A percentile compares a stretch with the other conserved stretches of the same genome.
Conservation (phyloP, 306 rosid species). For the Quercus aquifolioides region DNA sequence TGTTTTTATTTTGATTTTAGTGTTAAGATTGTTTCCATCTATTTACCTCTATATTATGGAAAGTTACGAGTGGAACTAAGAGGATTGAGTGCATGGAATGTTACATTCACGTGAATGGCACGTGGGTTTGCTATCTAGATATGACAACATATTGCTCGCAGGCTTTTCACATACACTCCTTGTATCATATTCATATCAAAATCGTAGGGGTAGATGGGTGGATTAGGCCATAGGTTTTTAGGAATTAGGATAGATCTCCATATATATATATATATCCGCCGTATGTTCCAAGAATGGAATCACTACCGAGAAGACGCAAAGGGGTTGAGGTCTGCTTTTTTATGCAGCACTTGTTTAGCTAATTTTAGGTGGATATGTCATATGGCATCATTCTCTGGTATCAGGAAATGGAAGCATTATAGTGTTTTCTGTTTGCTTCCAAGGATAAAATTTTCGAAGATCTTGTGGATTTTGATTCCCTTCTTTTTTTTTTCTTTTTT, state of each 20-base stretch:
- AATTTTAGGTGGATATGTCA: neutral
- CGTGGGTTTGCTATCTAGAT: too few species aligned
- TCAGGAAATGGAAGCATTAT: neutral
- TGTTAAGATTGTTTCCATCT: too few species aligned
- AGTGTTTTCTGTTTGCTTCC: neutral
- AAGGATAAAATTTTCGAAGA: neutral
- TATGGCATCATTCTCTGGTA: neutral
- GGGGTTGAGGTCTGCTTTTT: neutral
- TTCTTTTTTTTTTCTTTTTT: neutral
- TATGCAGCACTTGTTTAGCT: neutral
- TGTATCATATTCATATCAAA: neutral
- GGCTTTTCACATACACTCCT: neutral
- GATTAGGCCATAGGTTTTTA: neutral
- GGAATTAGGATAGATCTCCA: neutral
- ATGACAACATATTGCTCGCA: too few species aligned
- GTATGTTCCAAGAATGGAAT: conserved; percentile 4
- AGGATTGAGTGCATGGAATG: neutral
- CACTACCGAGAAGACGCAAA: neutral
- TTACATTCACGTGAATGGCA: neutral
- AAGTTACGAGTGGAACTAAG: neutral
- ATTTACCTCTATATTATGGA: too few species aligned
- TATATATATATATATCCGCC: neutral
- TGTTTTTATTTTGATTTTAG: too few species aligned
- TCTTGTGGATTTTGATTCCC: neutral
- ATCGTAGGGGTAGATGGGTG: neutral